Conservation (phyloP, 306 rosid species). For the Cyclanthera cordifolia region DNA sequence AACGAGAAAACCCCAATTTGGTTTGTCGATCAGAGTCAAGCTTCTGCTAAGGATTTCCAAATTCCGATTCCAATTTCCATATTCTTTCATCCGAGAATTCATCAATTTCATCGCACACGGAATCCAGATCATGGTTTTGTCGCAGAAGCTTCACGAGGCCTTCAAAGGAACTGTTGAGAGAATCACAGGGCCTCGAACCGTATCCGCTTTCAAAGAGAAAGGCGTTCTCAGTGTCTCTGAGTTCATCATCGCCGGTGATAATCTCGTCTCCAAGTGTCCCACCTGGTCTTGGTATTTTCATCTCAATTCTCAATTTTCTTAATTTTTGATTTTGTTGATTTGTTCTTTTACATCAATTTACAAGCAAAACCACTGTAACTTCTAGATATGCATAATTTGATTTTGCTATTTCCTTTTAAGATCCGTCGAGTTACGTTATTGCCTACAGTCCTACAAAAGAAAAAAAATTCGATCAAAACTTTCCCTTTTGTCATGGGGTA, state of each 20-base stretch:
- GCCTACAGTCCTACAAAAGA: no score
- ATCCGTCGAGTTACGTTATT: no score
- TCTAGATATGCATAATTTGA: no score
- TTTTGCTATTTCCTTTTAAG: no score
- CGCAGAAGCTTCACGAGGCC: constrained; percentile 93
- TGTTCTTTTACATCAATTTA: neutral
- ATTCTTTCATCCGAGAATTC: neutral
- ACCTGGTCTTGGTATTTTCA: constrained; percentile 89
- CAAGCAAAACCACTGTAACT: no score
- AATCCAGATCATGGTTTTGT: constrained; percentile 45
- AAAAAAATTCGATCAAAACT: no score
- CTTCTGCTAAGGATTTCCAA: neutral
- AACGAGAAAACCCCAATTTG: neutral
- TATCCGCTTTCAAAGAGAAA: constrained; percentile 94
- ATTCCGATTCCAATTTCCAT: neutral
- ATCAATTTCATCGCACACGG: neutral
- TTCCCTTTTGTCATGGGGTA: no score
- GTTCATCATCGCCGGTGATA: constrained; percentile 79
- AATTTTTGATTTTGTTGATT: neutral
- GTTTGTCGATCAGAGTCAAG: constrained; percentile 1
- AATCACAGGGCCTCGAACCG: constrained; percentile 82
- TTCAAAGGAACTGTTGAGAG: constrained; percentile 96
- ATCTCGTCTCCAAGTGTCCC: constrained; percentile 95
- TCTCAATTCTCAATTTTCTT: no score
- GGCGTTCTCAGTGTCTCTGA: constrained; percentile 96